Percentiles rank a stretch among this genome's conserved stretches.
These are phyloP conservation scores for Apophysomyces trapeziformis DNA, from an alignment of 371 early-diverging fungal genomes.

Conservation along the genomic window DNA sequence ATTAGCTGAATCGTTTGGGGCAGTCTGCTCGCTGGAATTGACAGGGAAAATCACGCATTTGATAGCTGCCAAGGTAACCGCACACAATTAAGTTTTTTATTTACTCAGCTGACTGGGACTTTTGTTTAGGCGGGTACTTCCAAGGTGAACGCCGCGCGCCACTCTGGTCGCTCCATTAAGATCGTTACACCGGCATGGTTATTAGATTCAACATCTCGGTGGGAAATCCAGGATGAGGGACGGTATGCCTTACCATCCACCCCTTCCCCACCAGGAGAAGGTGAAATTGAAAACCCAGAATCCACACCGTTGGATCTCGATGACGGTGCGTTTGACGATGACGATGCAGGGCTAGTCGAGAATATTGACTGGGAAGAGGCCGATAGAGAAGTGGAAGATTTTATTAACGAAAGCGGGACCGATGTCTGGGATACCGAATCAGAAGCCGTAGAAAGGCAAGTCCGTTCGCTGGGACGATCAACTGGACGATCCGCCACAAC, in stretches of 20 bases:
- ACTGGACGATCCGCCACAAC: constrained; percentile 11
- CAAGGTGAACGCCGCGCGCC: constrained; percentile 62
- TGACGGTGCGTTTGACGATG: constrained; percentile 43
- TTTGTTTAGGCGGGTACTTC: constrained; percentile 50
- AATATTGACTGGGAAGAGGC: constrained; percentile 61
- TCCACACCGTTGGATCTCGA: constrained; percentile 36
- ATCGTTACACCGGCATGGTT: constrained; percentile 70
- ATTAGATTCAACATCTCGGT: constrained; percentile 58
- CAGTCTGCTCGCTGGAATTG: constrained; percentile 61
- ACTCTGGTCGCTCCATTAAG: constrained; percentile 40
- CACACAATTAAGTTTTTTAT: too few species aligned
- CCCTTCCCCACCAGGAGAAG: constrained; percentile 23
- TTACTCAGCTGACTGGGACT: neutral
- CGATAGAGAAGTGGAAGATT: constrained; percentile 63
- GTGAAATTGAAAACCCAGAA: constrained; percentile 44
- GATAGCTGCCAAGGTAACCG: constrained; percentile 67
- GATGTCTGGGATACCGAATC: constrained; percentile 54
- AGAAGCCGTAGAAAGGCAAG: constrained; percentile 34
- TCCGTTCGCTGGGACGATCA: constrained; percentile 6
- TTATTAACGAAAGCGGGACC: constrained; percentile 59
- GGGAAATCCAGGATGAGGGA: constrained; percentile 61
- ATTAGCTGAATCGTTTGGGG: constrained; percentile 74
- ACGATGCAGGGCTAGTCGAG: constrained; percentile 52
- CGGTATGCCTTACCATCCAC: constrained; percentile 45
- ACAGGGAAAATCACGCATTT: constrained; percentile 74